Conservation (phyloP, 441 rosid genomes). For the Eruca vesicaria region DNA sequence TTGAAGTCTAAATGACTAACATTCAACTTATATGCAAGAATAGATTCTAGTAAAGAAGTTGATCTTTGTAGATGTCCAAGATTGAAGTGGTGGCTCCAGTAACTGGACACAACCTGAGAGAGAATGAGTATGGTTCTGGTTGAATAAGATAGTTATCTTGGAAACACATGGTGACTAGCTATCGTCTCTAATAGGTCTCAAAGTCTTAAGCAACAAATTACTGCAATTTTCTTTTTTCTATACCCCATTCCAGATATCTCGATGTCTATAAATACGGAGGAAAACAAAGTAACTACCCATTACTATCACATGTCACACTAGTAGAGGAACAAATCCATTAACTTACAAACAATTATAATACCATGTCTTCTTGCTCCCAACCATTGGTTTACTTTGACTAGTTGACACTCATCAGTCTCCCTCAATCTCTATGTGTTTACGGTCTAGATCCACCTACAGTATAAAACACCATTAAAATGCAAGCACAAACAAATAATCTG, state of each 20-base stretch:
- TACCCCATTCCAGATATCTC: no score
- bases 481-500: not conserved
- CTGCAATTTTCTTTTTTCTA: no score
- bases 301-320: no score
- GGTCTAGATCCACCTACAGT: constrained; percentile 90
- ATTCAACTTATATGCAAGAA: constrained; percentile 9
- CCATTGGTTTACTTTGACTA: not conserved
- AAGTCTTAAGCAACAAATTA: no score
- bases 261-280: not conserved
- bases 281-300: not conserved
- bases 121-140: constrained; percentile 65
- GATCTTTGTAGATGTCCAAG: constrained; percentile 55
- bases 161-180: constrained; percentile 80
- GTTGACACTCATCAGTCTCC: constrained; percentile 12
- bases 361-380: not conserved
- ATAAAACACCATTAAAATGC: not conserved
- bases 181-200: constrained; percentile 47
- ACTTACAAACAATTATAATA: not conserved
- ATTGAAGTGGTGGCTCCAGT: constrained; percentile 54
- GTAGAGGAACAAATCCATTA: not conserved
- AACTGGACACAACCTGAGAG: constrained; percentile 65
- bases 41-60: constrained; percentile 42
- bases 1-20: constrained; percentile 1
- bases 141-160: constrained; percentile 79
- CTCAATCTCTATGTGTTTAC: constrained; percentile 91